Evolutionary conservation across 495 filamentous ascomycete genomes (phyloP).

Genomic region (Annulohypoxylon moriforme): DNA sequence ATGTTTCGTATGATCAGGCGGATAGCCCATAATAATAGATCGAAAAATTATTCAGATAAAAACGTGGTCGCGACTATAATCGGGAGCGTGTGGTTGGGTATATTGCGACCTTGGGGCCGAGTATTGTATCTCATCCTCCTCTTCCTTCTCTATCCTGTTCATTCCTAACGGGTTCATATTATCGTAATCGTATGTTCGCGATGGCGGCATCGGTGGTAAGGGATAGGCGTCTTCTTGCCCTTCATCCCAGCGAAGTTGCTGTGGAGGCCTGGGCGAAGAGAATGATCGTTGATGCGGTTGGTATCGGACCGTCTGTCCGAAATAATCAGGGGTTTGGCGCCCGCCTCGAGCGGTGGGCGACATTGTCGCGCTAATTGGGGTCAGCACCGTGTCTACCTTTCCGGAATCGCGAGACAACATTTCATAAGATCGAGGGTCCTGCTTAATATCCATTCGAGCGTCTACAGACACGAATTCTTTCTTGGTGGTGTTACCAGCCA

Average conservation of each 20-base stretch:
- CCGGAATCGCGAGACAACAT: constrained; percentile 74
- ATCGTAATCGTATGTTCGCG: constrained; percentile 36
- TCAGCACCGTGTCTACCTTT: constrained; percentile 58
- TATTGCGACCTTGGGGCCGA: constrained; percentile 38
- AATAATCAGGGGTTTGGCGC: constrained; percentile 61
- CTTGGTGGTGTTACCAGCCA: constrained; percentile 55
- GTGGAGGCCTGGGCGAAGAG: constrained; percentile 59
- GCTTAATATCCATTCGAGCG: constrained; percentile 70
- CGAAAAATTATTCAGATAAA: constrained; percentile 39
- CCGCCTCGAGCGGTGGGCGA: constrained; percentile 52
- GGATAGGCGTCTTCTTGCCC: constrained; percentile 45
- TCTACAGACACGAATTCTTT: constrained; percentile 90
- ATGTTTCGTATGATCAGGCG: constrained; percentile 8
- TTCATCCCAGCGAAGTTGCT: constrained; percentile 54
- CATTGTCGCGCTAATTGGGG: constrained; percentile 57
- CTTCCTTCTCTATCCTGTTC: constrained; percentile 57
- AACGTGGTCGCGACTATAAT: constrained; percentile 40
- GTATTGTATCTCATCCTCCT: constrained; percentile 39
- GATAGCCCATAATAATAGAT: constrained; percentile 16
- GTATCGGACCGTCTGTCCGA: constrained; percentile 59
- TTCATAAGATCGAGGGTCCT: constrained; percentile 80
- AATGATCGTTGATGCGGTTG: constrained; percentile 59
- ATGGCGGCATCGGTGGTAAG: constrained; percentile 36
- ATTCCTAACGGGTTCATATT: constrained; percentile 60
- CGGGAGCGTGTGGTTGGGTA: constrained; percentile 30